These are phyloP conservation scores for Pezicula rhizophila DNA, from an alignment of 2,329 filamentous ascomycete species.

Conservation along the genomic window DNA sequence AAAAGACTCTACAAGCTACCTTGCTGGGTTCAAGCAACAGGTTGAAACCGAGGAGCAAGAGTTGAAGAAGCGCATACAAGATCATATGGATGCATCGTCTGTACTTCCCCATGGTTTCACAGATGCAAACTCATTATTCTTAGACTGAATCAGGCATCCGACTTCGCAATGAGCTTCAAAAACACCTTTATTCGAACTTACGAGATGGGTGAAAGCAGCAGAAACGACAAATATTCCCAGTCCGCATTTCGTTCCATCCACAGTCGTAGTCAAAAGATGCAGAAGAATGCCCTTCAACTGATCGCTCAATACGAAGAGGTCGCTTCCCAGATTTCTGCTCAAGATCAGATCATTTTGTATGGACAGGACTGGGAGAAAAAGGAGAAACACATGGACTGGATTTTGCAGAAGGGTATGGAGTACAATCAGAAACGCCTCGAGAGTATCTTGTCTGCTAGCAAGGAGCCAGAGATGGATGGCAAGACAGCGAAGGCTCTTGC, in stretches of 20 bases:
- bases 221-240: background rate
- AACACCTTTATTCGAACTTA: slow-evolving; percentile 10
- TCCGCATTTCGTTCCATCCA: background rate
- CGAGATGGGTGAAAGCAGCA: slow-evolving; percentile 10
- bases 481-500: background rate
- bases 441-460: background rate
- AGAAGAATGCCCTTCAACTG: background rate
- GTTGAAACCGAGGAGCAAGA: slow-evolving; percentile 9
- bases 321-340: background rate
- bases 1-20: slow-evolving; percentile 12
- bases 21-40: slow-evolving; percentile 8
- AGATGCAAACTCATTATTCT: background rate
- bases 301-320: background rate
- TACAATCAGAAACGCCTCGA: background rate
- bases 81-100: background rate
- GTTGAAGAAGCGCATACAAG: slow-evolving; percentile 10
- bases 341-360: background rate
- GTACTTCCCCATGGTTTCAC: background rate
- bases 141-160: slow-evolving; percentile 13
- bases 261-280: background rate
- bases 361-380: background rate
- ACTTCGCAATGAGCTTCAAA: slow-evolving; percentile 16
- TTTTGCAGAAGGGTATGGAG: background rate
- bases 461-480: slow-evolving; percentile 6
- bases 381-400: background rate